These are phyloP conservation scores for Thermomucor indicae-seudaticae DNA, from an alignment of 371 early-diverging fungal species.

Conservation along the genomic window DNA sequence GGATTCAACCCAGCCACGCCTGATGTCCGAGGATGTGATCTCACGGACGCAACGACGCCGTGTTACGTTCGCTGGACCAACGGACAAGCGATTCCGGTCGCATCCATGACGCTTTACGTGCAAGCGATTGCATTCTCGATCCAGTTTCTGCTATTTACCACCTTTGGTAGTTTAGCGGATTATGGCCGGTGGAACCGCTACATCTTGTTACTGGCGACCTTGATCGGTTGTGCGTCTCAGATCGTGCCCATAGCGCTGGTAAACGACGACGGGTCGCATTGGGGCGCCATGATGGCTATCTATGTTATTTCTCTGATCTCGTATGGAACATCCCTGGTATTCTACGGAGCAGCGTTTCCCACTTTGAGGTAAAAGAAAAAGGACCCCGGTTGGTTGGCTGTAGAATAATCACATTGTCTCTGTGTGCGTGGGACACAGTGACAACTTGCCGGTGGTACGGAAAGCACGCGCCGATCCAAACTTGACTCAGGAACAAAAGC, in stretches of 20 bases:
- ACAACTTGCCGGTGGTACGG: slow-evolving; percentile 45
- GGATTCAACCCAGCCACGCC: slow-evolving; percentile 27
- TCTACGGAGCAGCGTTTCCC: slow-evolving; percentile 51
- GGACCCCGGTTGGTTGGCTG: not conserved
- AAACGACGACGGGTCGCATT: slow-evolving; percentile 40
- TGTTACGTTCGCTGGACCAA: slow-evolving; percentile 36
- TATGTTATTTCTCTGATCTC: slow-evolving; percentile 36
- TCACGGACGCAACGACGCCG: slow-evolving; percentile 14
- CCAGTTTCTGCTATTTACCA: slow-evolving; percentile 44
- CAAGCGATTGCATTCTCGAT: slow-evolving; percentile 46
- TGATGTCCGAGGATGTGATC: slow-evolving; percentile 27
- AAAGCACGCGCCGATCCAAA: slow-evolving; percentile 36
- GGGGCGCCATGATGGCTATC: slow-evolving; percentile 48
- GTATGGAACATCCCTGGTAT: slow-evolving; percentile 46
- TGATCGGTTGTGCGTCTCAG: slow-evolving; percentile 40
- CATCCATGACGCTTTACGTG: slow-evolving; percentile 44
- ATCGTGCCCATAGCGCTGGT: slow-evolving; percentile 37
- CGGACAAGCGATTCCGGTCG: slow-evolving; percentile 26
- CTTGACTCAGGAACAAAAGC: slow-evolving; percentile 18
- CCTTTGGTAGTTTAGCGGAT: slow-evolving; percentile 46
- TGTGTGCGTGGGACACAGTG: slow-evolving; percentile 10
- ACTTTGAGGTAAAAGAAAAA: slow-evolving; percentile 26
- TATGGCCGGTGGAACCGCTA: slow-evolving; percentile 44
- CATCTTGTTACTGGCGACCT: slow-evolving; percentile 32
- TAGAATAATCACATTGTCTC: not conserved